Percentiles rank a stretch among this genome's conserved stretches.
These are phyloP conservation scores for Kuraishia floccosa DNA, from an alignment of 805 yeast genomes.

Conservation along the genomic window DNA sequence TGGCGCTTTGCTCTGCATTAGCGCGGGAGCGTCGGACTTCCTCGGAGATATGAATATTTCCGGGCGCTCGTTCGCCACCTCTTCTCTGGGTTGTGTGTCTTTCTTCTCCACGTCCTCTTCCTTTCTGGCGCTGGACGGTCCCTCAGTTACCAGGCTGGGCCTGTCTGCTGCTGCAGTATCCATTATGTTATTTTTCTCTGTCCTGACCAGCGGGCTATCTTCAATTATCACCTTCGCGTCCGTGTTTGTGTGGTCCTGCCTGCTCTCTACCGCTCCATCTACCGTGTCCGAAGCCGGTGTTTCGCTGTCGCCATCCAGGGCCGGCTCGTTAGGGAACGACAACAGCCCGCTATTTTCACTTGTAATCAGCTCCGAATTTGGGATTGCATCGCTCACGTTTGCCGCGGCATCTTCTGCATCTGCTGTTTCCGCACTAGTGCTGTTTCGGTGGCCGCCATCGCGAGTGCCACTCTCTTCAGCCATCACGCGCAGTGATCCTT, in stretches of 20 bases:
- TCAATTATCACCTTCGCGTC: background rate
- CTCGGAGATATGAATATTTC: background rate
- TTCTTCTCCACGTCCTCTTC: background rate
- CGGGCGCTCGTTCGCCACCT: background rate
- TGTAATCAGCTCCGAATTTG: background rate
- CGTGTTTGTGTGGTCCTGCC: background rate
- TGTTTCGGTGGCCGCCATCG: too few species aligned
- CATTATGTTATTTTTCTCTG: background rate
- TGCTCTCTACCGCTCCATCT: background rate
- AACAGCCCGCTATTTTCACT: background rate
- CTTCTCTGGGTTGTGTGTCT: background rate
- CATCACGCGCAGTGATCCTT: too few species aligned
- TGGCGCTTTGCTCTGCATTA: background rate
- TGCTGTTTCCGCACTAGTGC: too few species aligned
- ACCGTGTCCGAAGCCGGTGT: background rate
- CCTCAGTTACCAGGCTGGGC: background rate
- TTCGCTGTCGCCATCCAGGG: background rate
- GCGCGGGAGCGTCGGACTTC: too few species aligned
- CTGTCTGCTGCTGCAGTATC: background rate
- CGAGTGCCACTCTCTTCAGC: too few species aligned
- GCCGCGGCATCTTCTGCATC: too few species aligned
- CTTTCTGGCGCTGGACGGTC: background rate
- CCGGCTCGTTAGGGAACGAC: conserved; percentile 1
- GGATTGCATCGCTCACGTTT: too few species aligned
- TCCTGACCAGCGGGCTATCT: too few species aligned